Evolutionary conservation across 768 basidiomycete genomes (phyloP).

Genomic region (Pulveroboletus sp.): DNA sequence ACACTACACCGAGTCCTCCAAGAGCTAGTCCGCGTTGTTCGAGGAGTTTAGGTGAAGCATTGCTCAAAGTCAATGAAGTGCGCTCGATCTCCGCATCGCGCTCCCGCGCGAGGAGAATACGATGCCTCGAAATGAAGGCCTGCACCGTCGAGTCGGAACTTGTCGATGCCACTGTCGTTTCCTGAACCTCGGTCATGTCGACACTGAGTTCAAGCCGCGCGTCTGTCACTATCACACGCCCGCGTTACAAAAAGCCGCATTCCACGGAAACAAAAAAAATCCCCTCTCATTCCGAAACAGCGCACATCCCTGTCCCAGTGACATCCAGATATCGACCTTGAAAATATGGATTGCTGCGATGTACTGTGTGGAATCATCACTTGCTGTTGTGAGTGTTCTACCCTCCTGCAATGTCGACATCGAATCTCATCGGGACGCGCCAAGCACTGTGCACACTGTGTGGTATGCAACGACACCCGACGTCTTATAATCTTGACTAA

Average conservation of each 20-base stretch:
- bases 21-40: constrained; percentile 86
- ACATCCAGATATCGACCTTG: background rate
- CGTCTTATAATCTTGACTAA: background rate
- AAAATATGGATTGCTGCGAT: constrained; percentile 25
- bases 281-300: background rate
- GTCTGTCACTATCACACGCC: background rate
- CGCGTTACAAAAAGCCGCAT: background rate
- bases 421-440: background rate
- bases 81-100: constrained; percentile 83
- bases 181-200: background rate
- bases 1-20: constrained; percentile 64
- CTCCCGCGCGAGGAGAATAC: constrained; percentile 65
- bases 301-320: background rate
- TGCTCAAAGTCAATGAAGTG: constrained; percentile 73
- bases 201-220: too few species aligned
- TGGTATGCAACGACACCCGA: constrained; percentile 7
- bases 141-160: constrained; percentile 34
- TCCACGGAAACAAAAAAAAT: background rate
- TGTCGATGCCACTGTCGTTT: constrained; percentile 5
- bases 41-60: constrained; percentile 80
- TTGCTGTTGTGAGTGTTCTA: constrained; percentile 19
- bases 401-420: background rate
- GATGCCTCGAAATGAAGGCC: constrained; percentile 67
- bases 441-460: constrained; percentile 14
- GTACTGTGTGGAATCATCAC: constrained; percentile 15